Percentiles rank a stretch among this genome's conserved stretches.
These are phyloP conservation scores for Eutrema salsugineum DNA, from an alignment of 441 rosid genomes.

Conservation along the genomic window DNA sequence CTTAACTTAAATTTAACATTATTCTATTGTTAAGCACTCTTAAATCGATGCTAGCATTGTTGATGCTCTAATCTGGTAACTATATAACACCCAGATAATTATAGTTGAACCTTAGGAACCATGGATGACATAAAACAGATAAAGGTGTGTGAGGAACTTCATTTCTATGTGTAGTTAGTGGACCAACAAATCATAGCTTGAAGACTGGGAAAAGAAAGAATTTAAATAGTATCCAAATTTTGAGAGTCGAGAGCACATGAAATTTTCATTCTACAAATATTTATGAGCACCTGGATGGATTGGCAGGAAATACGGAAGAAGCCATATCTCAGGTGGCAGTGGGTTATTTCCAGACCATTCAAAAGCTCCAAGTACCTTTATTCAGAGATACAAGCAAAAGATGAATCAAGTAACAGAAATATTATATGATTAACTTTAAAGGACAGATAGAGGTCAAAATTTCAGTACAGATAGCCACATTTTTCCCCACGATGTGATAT, in stretches of 20 bases:
- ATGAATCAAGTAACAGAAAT: neutral
- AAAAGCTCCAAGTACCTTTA: constrained; percentile 81
- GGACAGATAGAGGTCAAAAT: constrained; percentile 9
- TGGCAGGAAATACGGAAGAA: constrained; percentile 71
- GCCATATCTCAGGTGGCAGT: constrained; percentile 90
- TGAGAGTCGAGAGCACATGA: too few species aligned
- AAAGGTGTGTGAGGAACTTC: neutral
- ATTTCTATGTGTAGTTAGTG: too few species aligned
- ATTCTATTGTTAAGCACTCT: too few species aligned
- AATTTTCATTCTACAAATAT: neutral
- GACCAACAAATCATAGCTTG: too few species aligned
- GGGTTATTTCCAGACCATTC: constrained; percentile 97
- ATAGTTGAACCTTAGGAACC: too few species aligned
- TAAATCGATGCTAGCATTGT: too few species aligned
- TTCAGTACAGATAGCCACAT: constrained; percentile 84
- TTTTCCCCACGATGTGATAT: constrained; percentile 92
- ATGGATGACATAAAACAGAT: neutral
- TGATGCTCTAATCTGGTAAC: too few species aligned
- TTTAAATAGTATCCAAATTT: too few species aligned
- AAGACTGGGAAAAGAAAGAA: too few species aligned
- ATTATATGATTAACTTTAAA: neutral
- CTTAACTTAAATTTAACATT: too few species aligned
- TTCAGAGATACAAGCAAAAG: constrained; percentile 21
- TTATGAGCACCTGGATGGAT: constrained; percentile 67
- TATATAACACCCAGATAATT: neutral